Percentiles rank a stretch among this genome's conserved stretches.
Evolutionary conservation across 1,284 basidiomycete genomes (phyloP).

Genomic region (Pseudozyma sp.): DNA sequence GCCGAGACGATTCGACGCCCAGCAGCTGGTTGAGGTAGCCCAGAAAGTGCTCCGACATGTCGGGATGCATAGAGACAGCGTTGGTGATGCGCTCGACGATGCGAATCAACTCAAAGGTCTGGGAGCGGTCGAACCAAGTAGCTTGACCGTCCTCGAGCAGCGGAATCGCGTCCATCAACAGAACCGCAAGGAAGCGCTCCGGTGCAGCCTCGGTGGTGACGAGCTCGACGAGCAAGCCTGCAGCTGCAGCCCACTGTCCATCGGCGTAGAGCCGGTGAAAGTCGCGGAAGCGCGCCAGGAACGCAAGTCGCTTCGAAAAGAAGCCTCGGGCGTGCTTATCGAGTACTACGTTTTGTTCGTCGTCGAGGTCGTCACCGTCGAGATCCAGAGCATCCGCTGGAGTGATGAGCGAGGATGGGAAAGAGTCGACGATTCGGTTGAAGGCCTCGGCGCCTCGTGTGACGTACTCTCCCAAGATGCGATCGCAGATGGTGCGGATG

Average conservation of each 20-base stretch:
- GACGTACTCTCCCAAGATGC: constrained; percentile 61
- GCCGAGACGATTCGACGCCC: constrained; percentile 18
- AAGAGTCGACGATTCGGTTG: constrained; percentile 59
- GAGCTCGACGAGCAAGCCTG: constrained; percentile 56
- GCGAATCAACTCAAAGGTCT: constrained; percentile 64
- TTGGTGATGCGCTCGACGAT: constrained; percentile 58
- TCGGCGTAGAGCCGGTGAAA: constrained; percentile 59
- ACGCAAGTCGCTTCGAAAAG: constrained; percentile 59
- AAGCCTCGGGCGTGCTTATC: constrained; percentile 33
- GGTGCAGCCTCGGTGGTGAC: constrained; percentile 63
- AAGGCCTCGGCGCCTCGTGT: constrained; percentile 52
- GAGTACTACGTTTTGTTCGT: constrained; percentile 14
- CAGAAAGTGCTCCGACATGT: constrained; percentile 57
- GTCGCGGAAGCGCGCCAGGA: constrained; percentile 64
- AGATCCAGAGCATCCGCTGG: constrained; percentile 30
- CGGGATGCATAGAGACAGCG: constrained; percentile 39
- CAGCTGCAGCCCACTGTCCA: constrained; percentile 50
- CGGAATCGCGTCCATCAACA: constrained; percentile 64
- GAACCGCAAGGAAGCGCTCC: constrained; percentile 60
- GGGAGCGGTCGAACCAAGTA: constrained; percentile 52
- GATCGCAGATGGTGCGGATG: constrained; percentile 59
- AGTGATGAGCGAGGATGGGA: constrained; percentile 56
- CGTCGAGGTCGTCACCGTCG: constrained; percentile 11
- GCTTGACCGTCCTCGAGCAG: constrained; percentile 51
- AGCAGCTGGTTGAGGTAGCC: constrained; percentile 52